These are phyloP conservation scores for Citrullus amarus DNA, from an alignment of 306 rosid species.

Conservation along the genomic window DNA sequence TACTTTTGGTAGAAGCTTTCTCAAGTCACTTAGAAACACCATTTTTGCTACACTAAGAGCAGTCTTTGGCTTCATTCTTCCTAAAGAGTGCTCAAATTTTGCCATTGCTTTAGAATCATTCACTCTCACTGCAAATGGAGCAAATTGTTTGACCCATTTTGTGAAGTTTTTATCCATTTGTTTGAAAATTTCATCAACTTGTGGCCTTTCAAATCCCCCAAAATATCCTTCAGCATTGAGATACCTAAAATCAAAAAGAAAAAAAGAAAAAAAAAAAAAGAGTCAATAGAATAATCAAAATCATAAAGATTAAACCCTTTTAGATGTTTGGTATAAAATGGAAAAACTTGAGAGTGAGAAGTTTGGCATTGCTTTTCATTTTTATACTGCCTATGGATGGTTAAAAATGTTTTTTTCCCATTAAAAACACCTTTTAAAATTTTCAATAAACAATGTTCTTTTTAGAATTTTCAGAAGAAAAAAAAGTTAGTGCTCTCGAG, in stretches of 20 bases:
- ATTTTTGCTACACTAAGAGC: constrained; percentile 27
- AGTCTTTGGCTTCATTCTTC: constrained; percentile 31
- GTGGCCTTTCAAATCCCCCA: constrained; percentile 25
- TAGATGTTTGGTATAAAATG: not conserved
- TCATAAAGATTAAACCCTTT: not conserved
- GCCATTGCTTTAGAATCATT: constrained; percentile 17
- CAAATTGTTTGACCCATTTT: constrained; percentile 23
- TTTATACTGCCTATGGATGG: no score
- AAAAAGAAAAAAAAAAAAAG: not conserved
- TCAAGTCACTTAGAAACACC: constrained; percentile 26
- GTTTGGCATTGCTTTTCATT: not conserved
- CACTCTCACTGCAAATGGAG: constrained; percentile 16
- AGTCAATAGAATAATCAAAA: not conserved
- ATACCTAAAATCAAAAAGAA: constrained; percentile 9
- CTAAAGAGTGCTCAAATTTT: constrained; percentile 20
- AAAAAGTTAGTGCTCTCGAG: no score
- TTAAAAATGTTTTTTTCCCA: no score
- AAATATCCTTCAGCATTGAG: constrained; percentile 23
- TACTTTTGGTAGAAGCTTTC: constrained; percentile 25
- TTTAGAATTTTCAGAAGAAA: no score
- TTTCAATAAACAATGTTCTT: no score
- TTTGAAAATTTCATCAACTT: constrained; percentile 18
- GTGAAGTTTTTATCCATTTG: constrained; percentile 19
- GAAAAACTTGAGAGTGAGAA: not conserved
- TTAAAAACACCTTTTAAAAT: no score